Conservation (phyloP, 371 early-diverging fungal species). For the Haplosporangium sp. region DNA sequence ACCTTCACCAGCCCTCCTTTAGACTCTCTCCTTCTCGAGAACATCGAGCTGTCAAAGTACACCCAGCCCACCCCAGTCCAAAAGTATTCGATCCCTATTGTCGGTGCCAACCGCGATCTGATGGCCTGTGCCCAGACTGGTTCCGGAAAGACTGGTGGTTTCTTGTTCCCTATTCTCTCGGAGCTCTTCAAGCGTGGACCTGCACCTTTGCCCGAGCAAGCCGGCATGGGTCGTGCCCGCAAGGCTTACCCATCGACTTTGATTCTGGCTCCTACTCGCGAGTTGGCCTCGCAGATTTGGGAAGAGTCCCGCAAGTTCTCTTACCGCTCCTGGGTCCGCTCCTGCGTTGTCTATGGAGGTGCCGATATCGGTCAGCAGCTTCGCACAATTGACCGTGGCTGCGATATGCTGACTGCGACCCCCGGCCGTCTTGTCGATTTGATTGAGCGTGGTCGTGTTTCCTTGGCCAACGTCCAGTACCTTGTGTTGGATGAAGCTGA, state of each 20-base stretch:
- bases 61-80: conserved; percentile 96
- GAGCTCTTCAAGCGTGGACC: conserved; percentile 44
- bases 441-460: conserved; percentile 64
- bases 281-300: conserved; percentile 91
- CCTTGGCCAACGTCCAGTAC: conserved; percentile 64
- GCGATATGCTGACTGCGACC: conserved; percentile 96
- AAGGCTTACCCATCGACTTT: conserved; percentile 59
- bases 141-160: conserved; percentile 95
- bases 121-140: conserved; percentile 96
- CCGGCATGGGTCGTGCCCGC: too few relatives aligned
- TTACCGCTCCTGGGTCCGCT: conserved; percentile 64
- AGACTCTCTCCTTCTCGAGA: conserved; percentile 88
- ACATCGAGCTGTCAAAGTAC: conserved; percentile 93
- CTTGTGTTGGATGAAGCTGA: conserved; percentile 99
- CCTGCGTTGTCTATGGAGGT: conserved; percentile 88
- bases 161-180: conserved; percentile 87
- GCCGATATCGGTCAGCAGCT: conserved; percentile 93
- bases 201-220: conserved; percentile 31
- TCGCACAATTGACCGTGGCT: conserved; percentile 72
- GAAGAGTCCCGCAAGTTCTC: conserved; percentile 78
- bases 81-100: conserved; percentile 92
- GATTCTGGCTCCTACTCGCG: conserved; percentile 92
- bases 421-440: conserved; percentile 98
- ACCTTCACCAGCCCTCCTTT: conserved; percentile 77
- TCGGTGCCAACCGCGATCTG: conserved; percentile 77